A percentile compares a stretch with the other conserved stretches of the same genome.
Conservation (phyloP, 2,329 filamentous ascomycete species). For the Talaromyces sp. region DNA sequence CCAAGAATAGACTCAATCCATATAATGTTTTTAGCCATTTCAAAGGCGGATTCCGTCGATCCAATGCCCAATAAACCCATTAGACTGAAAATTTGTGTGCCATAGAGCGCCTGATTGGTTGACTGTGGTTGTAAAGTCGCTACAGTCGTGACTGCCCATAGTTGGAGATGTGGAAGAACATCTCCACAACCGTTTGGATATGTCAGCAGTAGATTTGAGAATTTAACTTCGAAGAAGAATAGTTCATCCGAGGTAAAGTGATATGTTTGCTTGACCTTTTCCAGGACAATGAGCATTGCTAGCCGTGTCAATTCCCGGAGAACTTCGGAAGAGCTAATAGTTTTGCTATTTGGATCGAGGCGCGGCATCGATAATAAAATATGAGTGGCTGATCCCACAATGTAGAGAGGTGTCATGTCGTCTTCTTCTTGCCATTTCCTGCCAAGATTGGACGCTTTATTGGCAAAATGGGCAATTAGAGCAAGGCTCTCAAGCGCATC, state of each 20-base stretch:
- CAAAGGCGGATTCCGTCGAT: background rate
- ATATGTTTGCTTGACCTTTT: conserved; percentile 11
- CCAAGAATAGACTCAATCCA: conserved; percentile 6
- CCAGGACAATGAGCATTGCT: conserved; percentile 11
- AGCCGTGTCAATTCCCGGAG: conserved; percentile 9
- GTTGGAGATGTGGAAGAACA: background rate
- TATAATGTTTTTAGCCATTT: background rate
- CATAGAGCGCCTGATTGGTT: background rate
- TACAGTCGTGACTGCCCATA: conserved; percentile 4
- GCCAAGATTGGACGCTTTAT: conserved; percentile 1
- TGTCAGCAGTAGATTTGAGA: background rate
- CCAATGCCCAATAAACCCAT: conserved; percentile 2
- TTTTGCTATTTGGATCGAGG: background rate
- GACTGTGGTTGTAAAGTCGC: background rate
- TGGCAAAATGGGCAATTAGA: background rate
- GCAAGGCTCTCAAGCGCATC: background rate
- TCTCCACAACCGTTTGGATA: background rate
- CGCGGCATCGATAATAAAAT: conserved; percentile 11
- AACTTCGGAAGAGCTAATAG: background rate
- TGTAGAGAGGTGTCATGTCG: conserved; percentile 10
- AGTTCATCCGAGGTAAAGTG: conserved; percentile 4
- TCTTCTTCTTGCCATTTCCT: conserved; percentile 11
- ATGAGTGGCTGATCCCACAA: conserved; percentile 11
- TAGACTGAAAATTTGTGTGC: background rate
- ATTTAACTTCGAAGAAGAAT: background rate